Evolutionary conservation across 257 asterid genomes (phyloP), one percentile per base, ranked within the genome.

Genomic region (Solanum pennellii): DNA sequence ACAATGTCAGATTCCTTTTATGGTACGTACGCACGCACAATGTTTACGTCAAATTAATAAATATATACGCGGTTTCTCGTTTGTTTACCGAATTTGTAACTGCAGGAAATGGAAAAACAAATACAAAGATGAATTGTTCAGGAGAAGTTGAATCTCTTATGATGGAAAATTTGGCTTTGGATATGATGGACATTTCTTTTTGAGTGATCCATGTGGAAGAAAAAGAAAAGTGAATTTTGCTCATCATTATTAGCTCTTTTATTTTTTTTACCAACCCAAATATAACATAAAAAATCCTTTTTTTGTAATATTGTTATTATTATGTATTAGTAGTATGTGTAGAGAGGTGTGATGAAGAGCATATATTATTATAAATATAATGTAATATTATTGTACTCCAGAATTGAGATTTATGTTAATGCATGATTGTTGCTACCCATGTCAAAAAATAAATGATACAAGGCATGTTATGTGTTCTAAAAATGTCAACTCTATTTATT

Each of bases 111-210:
- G 87, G 42, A 66, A 41, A 13, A 72, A 45, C 1, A 37, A 47
- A 27, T 27, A 37, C 12, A 80, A 27, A 65, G 42, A 84, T 25
- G 74, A n/a, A 20, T 35, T 91, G 98, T 87, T 84, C 90, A 52
- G 92, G 92, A 84, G 94, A 95, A 89, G 95, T 91, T 12, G 97
- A 94, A 62, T 94, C 97, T 8, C 62, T 92, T 82, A 94, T 94
- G 97, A 92, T 95, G 94, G 96, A 95, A 92, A 93, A 89, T 84
- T 91, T 95, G 74, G 95, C 92, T 3, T 31, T 90, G 92, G 97
- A 92, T 84, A 91, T 95, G 98, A 87, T 94, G 89, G 92, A 90
- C 87, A 92, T 94, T 73, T 94, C 91, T 3, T 93, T 91, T 88
- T 95, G 62, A 84, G 29, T 25, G 86, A 83, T 33, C 14, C 2